Base-by-base conservation (phyloP, 805 yeast species). In the Ascoidea asiatica region DNA sequence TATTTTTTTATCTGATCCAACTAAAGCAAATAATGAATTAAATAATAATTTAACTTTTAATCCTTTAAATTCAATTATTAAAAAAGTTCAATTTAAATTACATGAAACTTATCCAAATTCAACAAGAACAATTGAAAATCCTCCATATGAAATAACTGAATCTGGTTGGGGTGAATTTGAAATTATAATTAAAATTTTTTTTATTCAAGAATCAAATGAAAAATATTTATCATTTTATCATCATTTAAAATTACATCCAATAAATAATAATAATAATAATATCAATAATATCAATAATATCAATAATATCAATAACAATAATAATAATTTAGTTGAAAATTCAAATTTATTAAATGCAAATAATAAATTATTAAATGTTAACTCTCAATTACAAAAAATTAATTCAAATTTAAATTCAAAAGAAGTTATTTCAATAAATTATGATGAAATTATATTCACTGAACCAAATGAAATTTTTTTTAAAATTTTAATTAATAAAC, bases 121-220 rank as follows among this genome's bases (percentile, higher is more conserved):
- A 1, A 77, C 87, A n/a, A 67, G 99, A 45, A 73, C 92, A 1
- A 70, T 90, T 15, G 97, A 92, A 50, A 59, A 68, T 23, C 97
- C 97, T 1, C 98, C 98, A 0, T 92, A 82, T 55, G 95, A 88
- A 59, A 87, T 92, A 22, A 83, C 95, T 1, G 99, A 92, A 57
- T 85, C 97, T 0, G 99, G 99, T 0, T 92, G 99, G 99, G 99
- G 99, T 52, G 99, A 92, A 61, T 92, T 92, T 62, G 99, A 92
- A 56, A 82, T 92, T 49, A 76, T 84, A 36, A 79, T 92, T 45
- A 85, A 89, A 57, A 75, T 92, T 17, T 89, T 80, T 59, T 92
- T 92, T 60, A 80, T 79, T 37, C 72, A 80, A n/a, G 95, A 85
- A 23, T 81, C 94, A 15, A 81, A 79, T 52, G 98, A 92, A 57